Percentiles rank a stretch among this genome's conserved stretches.
Conservation (phyloP, 2,329 filamentous ascomycete genomes). For the Calonectria henricotiae region DNA sequence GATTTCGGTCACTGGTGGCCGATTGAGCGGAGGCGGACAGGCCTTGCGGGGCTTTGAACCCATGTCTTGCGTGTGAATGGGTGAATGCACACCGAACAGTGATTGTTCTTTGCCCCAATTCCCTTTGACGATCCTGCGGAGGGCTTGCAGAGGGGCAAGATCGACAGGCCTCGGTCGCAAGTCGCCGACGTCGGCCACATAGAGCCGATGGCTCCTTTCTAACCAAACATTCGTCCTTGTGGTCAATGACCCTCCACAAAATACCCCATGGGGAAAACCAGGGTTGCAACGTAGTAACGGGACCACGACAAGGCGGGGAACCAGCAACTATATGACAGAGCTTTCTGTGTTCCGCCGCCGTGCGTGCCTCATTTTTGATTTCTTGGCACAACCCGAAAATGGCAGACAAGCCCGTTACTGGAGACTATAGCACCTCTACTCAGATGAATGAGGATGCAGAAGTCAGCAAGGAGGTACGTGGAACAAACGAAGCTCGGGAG, state of each 20-base stretch:
- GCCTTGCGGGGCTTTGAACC: constrained; percentile 5
- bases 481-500: neutral
- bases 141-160: constrained; percentile 4
- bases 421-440: constrained; percentile 18
- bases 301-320: constrained; percentile 19
- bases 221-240: constrained; percentile 15
- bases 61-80: constrained; percentile 2
- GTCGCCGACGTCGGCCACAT: constrained; percentile 25
- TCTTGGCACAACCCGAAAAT: constrained; percentile 1
- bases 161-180: constrained; percentile 22
- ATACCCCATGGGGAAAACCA: constrained; percentile 29
- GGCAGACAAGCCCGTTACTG: constrained; percentile 16
- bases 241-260: constrained; percentile 22
- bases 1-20: constrained; percentile 15
- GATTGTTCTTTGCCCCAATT: neutral
- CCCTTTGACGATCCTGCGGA: constrained; percentile 4
- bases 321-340: constrained; percentile 2
- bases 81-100: neutral
- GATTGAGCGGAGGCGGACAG: neutral
- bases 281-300: constrained; percentile 2
- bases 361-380: neutral
- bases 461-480: constrained; percentile 4
- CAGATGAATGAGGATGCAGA: constrained; percentile 26
- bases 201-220: constrained; percentile 12
- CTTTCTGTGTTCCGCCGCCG: neutral